Percentiles rank a stretch among this genome's conserved stretches.
phyloP scores from a whole-genome alignment of 78 protist species.

The slime mould (Dictyostelium discoideum) region dicty_2.7 NC_007090.3:2322501-2323000 shows the following conservation, averaged over 20 bases:
- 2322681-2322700: constrained; percentile 91
- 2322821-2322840: constrained; percentile 88
- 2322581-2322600: constrained; percentile 88
- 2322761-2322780: constrained; percentile 6
- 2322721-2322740: no score
- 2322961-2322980: constrained; percentile 90
- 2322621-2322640: constrained; percentile 91
- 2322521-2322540: constrained; percentile 91
- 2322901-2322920: constrained; percentile 88
- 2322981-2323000: constrained; percentile 82
- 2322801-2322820: constrained; percentile 92
- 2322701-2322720: no score
- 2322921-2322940: constrained; percentile 87
- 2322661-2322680: constrained; percentile 90
- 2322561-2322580: constrained; percentile 91
- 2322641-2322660: constrained; percentile 92
- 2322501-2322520: constrained; percentile 93
- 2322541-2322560: constrained; percentile 89
- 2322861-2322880: constrained; percentile 85
- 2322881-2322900: constrained; percentile 94
- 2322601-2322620: constrained; percentile 90
- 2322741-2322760: neutral
- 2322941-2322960: constrained; percentile 91
- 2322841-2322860: constrained; percentile 82
- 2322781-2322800: constrained; percentile 77